Conservation (phyloP, 768 basidiomycete genomes). For the Leccinum boreale region DNA sequence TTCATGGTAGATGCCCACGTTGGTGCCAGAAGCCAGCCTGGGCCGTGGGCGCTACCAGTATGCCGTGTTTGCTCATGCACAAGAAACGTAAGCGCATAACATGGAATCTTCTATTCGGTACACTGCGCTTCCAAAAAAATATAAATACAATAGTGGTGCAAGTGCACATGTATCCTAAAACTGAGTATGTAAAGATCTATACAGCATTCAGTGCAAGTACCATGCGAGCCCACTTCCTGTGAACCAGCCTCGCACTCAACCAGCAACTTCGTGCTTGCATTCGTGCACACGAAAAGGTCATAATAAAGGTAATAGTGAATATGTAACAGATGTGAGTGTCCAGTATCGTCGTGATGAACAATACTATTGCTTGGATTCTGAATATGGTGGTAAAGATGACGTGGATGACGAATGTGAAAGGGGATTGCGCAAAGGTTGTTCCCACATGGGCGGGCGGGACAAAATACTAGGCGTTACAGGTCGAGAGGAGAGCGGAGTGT, state of each 20-base stretch:
- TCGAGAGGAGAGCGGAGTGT: slow-evolving; percentile 66
- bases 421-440: slow-evolving; percentile 14
- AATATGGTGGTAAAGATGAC: slow-evolving; percentile 43
- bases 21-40: neutral
- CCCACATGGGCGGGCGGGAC: slow-evolving; percentile 25
- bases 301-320: slow-evolving; percentile 20
- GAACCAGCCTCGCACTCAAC: neutral
- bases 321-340: slow-evolving; percentile 19
- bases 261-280: neutral
- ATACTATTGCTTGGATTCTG: slow-evolving; percentile 26
- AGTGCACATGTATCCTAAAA: neutral
- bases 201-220: neutral
- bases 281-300: slow-evolving; percentile 3
- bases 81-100: neutral
- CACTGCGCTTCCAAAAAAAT: neutral
- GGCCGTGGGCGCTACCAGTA: neutral
- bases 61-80: neutral
- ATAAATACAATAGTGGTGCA: neutral
- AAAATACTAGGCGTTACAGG: slow-evolving; percentile 55
- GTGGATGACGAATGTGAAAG: slow-evolving; percentile 37
- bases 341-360: neutral
- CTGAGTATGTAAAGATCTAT: slow-evolving; percentile 9
- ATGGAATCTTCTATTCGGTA: neutral
- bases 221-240: neutral
- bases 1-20: neutral